Conservation (phyloP, 1,284 basidiomycete species). For the Puccinia novopanici region DNA sequence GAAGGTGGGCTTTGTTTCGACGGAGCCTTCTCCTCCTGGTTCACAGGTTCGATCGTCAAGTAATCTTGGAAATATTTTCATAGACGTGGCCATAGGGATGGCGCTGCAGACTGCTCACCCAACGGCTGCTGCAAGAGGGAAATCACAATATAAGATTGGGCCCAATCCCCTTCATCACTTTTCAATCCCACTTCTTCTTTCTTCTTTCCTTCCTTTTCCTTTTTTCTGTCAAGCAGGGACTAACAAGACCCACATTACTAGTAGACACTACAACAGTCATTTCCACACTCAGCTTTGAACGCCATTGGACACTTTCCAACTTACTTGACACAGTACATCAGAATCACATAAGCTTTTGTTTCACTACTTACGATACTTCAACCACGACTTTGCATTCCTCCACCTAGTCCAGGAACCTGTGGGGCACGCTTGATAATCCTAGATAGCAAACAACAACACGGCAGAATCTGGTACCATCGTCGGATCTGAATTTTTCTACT, state of each 20-base stretch:
- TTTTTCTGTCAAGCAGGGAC: too few species aligned
- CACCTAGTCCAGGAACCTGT: not conserved
- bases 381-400: not conserved
- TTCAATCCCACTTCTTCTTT: too few species aligned
- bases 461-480: not conserved
- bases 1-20: not conserved
- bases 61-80: not conserved
- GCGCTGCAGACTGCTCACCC: not conserved
- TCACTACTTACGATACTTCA: not conserved
- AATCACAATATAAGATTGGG: slow-evolving; percentile 11
- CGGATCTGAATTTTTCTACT: not conserved
- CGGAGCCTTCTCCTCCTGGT: not conserved
- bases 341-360: not conserved
- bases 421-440: not conserved
- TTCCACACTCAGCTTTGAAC: not conserved
- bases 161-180: not conserved
- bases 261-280: slow-evolving; percentile 18
- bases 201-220: slow-evolving; percentile 12
- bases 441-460: not conserved
- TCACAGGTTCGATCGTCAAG: slow-evolving; percentile 13
- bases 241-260: not conserved
- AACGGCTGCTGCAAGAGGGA: not conserved
- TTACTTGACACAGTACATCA: not conserved
- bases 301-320: not conserved
- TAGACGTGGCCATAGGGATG: slow-evolving; percentile 1